phyloP scores from a whole-genome alignment of 2,329 filamentous ascomycete species.

The Xylaria sp. region DNA sequence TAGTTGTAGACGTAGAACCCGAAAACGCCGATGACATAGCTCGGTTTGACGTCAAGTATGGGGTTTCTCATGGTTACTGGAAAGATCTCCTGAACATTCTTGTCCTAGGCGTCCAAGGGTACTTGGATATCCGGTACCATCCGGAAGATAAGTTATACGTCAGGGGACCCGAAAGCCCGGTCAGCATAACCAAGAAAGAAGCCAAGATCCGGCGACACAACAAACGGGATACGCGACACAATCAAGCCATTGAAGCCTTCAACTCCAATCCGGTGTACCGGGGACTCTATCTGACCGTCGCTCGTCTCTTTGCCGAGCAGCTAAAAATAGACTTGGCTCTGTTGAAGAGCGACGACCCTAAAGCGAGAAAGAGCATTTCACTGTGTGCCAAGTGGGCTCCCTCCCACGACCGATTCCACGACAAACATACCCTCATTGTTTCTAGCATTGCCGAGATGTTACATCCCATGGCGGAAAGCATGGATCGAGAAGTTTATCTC shows the following conservation, averaged over 20 bases:
- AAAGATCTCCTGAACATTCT: slow-evolving; percentile 70
- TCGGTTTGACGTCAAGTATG: slow-evolving; percentile 57
- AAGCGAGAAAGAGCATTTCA: slow-evolving; percentile 59
- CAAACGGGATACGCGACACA: slow-evolving; percentile 55
- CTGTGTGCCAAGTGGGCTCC: slow-evolving; percentile 72
- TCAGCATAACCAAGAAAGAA: slow-evolving; percentile 25
- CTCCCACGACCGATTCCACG: slow-evolving; percentile 64
- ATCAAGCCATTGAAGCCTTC: slow-evolving; percentile 55
- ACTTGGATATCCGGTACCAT: slow-evolving; percentile 57
- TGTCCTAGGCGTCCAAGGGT: slow-evolving; percentile 60
- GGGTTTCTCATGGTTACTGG: slow-evolving; percentile 70
- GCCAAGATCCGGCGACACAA: slow-evolving; percentile 44
- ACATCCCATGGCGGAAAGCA: slow-evolving; percentile 51
- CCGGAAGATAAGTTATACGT: slow-evolving; percentile 56
- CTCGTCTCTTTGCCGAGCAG: slow-evolving; percentile 67
- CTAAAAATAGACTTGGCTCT: slow-evolving; percentile 59
- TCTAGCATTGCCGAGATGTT: slow-evolving; percentile 68
- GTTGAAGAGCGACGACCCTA: slow-evolving; percentile 54
- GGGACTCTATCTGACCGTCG: slow-evolving; percentile 63
- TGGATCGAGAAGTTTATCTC: slow-evolving; percentile 62
- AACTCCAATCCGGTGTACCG: slow-evolving; percentile 59
- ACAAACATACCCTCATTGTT: slow-evolving; percentile 67
- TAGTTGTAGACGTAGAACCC: slow-evolving; percentile 51
- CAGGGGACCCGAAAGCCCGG: slow-evolving; percentile 42
- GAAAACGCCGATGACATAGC: slow-evolving; percentile 52